A percentile compares a stretch with the other conserved stretches of the same genome.
These are phyloP conservation scores for Monilinia vaccinii-corymbosi DNA, from an alignment of 2,329 filamentous ascomycete species.

Conservation along the genomic window DNA sequence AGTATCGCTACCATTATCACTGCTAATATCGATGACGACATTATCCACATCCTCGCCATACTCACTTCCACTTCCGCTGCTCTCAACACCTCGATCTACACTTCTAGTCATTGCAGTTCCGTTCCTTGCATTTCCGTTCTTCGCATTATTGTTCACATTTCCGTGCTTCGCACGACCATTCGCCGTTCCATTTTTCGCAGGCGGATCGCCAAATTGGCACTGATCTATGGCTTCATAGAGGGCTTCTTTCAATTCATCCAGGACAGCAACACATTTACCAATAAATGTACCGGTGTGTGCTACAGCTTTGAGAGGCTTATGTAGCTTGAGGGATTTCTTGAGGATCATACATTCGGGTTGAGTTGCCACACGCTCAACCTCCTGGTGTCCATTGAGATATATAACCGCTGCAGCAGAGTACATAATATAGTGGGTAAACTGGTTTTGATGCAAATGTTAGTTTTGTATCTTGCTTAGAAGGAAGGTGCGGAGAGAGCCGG, in stretches of 20 bases:
- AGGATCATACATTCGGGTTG: neutral
- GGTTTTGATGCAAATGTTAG: neutral
- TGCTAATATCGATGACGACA: neutral
- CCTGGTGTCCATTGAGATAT: neutral
- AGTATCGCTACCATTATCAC: neutral
- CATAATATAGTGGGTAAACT: neutral
- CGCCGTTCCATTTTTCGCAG: neutral
- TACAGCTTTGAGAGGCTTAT: neutral
- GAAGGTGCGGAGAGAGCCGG: too few species aligned
- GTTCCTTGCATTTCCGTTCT: neutral
- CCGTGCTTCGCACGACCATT: too few species aligned
- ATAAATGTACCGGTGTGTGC: neutral
- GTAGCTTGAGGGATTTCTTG: neutral
- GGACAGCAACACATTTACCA: neutral
- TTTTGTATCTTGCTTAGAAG: neutral
- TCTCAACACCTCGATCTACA: neutral
- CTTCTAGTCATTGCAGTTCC: neutral
- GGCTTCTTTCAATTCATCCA: neutral
- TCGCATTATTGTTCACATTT: too few species aligned
- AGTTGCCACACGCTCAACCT: neutral
- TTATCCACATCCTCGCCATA: neutral
- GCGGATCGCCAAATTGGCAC: fast-evolving
- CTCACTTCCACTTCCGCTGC: neutral
- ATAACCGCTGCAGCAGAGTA: neutral
- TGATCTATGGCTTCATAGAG: neutral